Conservation (phyloP, 2,329 filamentous ascomycete genomes). For the Bipolaris zeicola region DNA sequence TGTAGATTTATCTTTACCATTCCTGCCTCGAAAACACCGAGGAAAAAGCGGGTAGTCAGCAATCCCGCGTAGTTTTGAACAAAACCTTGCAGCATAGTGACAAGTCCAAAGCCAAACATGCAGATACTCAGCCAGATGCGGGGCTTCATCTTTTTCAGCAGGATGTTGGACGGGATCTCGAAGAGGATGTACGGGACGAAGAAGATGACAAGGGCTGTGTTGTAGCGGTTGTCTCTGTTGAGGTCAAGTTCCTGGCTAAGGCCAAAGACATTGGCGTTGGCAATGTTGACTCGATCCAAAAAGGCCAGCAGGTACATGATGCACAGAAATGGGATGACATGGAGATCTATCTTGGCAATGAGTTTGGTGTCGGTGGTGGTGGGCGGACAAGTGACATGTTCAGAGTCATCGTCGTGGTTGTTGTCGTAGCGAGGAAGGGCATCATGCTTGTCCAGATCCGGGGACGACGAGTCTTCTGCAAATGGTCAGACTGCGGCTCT, state of each 20-base stretch:
- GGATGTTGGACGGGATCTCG: constrained; percentile 59
- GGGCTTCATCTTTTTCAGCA: constrained; percentile 59
- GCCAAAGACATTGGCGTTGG: constrained; percentile 59
- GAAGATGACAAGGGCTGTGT: constrained; percentile 60
- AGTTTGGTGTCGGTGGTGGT: constrained; percentile 57
- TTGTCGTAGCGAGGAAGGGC: constrained; percentile 29
- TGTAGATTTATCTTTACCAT: too few relatives aligned
- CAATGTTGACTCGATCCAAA: constrained; percentile 59
- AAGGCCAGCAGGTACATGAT: constrained; percentile 59
- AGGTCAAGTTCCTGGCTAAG: constrained; percentile 55
- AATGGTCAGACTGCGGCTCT: constrained; percentile 15
- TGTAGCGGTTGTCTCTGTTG: constrained; percentile 52
- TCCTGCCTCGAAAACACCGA: constrained; percentile 63
- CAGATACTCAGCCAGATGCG: constrained; percentile 70
- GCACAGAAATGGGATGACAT: constrained; percentile 57
- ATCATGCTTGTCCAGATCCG: constrained; percentile 23
- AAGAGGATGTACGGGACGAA: constrained; percentile 61
- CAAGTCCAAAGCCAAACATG: constrained; percentile 82
- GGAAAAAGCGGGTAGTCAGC: constrained; percentile 78
- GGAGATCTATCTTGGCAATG: constrained; percentile 54
- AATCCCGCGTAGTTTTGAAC: constrained; percentile 78
- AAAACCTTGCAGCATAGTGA: constrained; percentile 70
- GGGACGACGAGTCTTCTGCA: constrained; percentile 26
- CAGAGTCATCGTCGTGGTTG: constrained; percentile 49
- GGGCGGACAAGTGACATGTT: constrained; percentile 51